Conservation (phyloP, 2,329 filamentous ascomycete species). For the Talaromyces sp. region DNA sequence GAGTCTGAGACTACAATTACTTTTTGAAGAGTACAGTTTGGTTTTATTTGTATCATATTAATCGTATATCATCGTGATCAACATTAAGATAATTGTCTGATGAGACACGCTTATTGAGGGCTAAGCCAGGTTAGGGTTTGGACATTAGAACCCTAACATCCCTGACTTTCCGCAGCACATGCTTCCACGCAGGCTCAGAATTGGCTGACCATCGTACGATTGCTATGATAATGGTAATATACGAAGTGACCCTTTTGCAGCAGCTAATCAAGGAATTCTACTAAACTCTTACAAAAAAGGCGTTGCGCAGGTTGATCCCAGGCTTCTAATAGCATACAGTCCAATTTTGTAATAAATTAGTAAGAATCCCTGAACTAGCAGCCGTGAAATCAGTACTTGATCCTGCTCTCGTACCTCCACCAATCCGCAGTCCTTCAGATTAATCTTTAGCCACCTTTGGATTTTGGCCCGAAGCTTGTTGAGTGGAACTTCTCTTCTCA, state of each 20-base stretch:
- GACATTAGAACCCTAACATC: not conserved
- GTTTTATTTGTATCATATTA: too few species aligned
- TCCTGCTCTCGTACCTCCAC: not conserved
- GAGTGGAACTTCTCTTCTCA: not conserved
- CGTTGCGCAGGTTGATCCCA: not conserved
- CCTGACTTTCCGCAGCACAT: not conserved
- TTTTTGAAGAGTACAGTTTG: too few species aligned
- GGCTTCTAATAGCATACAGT: not conserved
- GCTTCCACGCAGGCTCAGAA: not conserved
- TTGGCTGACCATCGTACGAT: not conserved
- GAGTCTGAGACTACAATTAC: not conserved
- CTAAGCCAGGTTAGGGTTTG: not conserved
- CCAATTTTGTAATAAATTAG: not conserved
- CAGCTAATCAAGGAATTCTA: not conserved
- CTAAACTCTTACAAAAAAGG: not conserved
- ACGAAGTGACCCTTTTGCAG: not conserved
- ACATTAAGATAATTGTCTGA: not conserved
- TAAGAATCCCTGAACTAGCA: not conserved
- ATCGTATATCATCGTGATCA: not conserved
- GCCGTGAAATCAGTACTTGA: not conserved
- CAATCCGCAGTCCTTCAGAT: not conserved
- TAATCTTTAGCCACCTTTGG: not conserved
- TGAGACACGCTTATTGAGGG: not conserved
- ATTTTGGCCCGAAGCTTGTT: not conserved
- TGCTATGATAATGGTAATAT: not conserved